Conservation (phyloP, 805 yeast genomes). For the Isabelozyma gotoi region DNA sequence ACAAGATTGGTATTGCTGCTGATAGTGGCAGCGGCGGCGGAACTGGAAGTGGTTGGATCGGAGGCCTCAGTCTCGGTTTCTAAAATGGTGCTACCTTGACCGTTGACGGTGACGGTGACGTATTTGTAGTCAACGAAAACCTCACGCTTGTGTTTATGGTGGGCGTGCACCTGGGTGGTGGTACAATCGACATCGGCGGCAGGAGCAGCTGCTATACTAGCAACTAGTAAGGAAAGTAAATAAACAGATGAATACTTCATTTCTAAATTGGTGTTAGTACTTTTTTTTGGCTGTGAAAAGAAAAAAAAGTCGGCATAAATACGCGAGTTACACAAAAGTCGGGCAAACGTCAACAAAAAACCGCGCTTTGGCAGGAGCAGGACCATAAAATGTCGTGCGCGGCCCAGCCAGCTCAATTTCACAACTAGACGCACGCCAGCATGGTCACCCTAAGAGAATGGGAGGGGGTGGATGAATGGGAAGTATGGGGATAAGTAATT, state of each 20-base stretch:
- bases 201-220: constrained; percentile 28
- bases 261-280: not conserved
- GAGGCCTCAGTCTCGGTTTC: constrained; percentile 11
- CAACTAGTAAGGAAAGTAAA: constrained; percentile 11
- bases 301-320: not conserved
- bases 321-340: not conserved
- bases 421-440: not conserved
- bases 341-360: not conserved
- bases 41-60: constrained; percentile 15
- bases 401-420: not conserved
- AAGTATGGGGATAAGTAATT: not conserved
- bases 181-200: constrained; percentile 33
- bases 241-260: not conserved
- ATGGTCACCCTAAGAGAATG: not conserved
- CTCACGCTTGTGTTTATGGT: constrained; percentile 62
- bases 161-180: constrained; percentile 51
- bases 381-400: not conserved
- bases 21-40: constrained; percentile 15
- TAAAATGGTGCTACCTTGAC: constrained; percentile 36
- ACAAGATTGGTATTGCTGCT: constrained; percentile 17
- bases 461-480: not conserved
- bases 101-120: constrained; percentile 45
- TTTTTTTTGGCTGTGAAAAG: no score
- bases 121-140: constrained; percentile 46
- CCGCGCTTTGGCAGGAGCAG: not conserved